These are phyloP conservation scores for Spatholobus suberectus DNA, from an alignment of 306 rosid species.

Conservation along the genomic window DNA sequence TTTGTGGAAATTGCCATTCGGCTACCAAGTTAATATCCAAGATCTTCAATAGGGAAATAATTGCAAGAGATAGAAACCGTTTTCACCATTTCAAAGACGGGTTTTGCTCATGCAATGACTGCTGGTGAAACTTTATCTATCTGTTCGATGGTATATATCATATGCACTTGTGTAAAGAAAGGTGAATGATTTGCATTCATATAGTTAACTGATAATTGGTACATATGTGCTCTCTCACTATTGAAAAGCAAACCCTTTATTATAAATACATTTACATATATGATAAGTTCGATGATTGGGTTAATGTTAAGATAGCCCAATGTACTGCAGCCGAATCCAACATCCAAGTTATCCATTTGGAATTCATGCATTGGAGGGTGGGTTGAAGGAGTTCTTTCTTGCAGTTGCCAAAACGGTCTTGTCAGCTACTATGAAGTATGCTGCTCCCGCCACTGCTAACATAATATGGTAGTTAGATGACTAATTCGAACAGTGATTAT, in stretches of 20 bases:
- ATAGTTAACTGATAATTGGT: conserved; percentile 9
- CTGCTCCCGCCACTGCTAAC: conserved; percentile 91
- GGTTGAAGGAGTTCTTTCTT: conserved; percentile 86
- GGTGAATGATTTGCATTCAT: conserved; percentile 40
- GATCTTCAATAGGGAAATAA: conserved; percentile 77
- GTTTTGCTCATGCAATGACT: conserved; percentile 76
- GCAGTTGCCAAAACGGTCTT: conserved; percentile 95
- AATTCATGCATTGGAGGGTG: conserved; percentile 49
- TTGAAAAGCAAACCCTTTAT: conserved; percentile 37
- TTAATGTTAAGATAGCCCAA: neutral
- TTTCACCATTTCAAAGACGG: conserved; percentile 90
- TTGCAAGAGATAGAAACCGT: conserved; percentile 87
- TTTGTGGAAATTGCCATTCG: conserved; percentile 79
- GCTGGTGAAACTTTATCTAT: conserved; percentile 55
- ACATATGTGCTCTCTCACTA: conserved; percentile 33
- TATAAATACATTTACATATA: conserved; percentile 28
- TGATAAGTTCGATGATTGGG: conserved; percentile 19
- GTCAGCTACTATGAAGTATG: conserved; percentile 98
- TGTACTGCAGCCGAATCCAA: conserved; percentile 20
- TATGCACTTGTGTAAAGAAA: conserved; percentile 28
- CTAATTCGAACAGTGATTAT: conserved; percentile 12
- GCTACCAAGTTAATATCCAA: conserved; percentile 84
- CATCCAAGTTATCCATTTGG: neutral
- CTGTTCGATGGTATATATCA: neutral
- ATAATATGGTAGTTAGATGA: conserved; percentile 23